These are phyloP conservation scores for Curvularia sp. DNA, from an alignment of 2,329 filamentous ascomycete genomes.

Conservation along the genomic window DNA sequence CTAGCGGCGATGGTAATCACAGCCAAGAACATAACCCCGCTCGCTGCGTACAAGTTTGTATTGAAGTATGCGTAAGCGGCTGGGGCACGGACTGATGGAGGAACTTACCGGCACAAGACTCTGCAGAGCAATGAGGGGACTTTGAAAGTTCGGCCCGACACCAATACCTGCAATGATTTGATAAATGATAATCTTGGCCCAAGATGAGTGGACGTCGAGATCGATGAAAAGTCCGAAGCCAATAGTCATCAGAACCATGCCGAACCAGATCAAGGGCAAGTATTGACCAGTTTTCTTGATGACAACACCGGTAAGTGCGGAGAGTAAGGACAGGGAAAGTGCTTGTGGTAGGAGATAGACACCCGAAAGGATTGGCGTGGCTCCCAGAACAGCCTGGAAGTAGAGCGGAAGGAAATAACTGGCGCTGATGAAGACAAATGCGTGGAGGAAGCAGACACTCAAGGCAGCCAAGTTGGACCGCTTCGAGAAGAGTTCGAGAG, in stretches of 20 bases:
- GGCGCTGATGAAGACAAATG: conserved; percentile 77
- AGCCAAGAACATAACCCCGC: conserved; percentile 9
- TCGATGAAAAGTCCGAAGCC: conserved; percentile 52
- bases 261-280: conserved; percentile 50
- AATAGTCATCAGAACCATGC: conserved; percentile 48
- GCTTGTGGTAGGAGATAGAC: conserved; percentile 77
- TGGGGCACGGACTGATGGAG: conserved; percentile 2
- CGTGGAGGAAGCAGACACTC: conserved; percentile 73
- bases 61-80: conserved; percentile 2
- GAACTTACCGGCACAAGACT: conserved; percentile 61
- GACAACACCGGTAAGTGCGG: conserved; percentile 63
- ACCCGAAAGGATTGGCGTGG: conserved; percentile 73
- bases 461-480: conserved; percentile 72
- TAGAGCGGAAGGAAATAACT: conserved; percentile 86
- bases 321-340: conserved; percentile 69
- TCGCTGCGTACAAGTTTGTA: conserved; percentile 3
- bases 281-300: conserved; percentile 58
- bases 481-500: conserved; percentile 71
- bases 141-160: conserved; percentile 73
- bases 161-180: conserved; percentile 52
- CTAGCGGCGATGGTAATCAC: conserved; percentile 5
- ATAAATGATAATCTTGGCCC: conserved; percentile 52
- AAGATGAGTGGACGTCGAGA: conserved; percentile 41
- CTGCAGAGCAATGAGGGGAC: conserved; percentile 72
- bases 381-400: conserved; percentile 77